Percentiles rank a stretch among this genome's conserved stretches.
Conservation (phyloP, 2,329 filamentous ascomycete genomes). For the Sarocladium brachiariae region DNA sequence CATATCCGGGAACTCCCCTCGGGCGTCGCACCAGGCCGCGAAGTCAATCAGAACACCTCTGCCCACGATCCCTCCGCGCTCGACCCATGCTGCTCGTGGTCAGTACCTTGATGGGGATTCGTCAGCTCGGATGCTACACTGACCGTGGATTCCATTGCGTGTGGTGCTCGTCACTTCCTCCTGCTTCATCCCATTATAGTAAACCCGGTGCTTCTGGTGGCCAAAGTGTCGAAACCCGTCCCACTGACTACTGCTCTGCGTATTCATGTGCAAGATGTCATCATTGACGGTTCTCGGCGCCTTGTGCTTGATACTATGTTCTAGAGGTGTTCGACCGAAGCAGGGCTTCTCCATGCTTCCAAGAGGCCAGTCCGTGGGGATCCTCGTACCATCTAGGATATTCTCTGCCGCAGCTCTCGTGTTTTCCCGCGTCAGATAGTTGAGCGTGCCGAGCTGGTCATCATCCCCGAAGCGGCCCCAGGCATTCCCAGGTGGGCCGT, state of each 20-base stretch:
- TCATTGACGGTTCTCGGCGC: slow-evolving; percentile 24
- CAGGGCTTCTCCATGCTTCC: slow-evolving; percentile 25
- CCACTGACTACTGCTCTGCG: slow-evolving; percentile 33
- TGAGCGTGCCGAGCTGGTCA: slow-evolving; percentile 48
- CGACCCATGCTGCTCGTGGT: slow-evolving; percentile 17
- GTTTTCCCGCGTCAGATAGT: slow-evolving; percentile 38
- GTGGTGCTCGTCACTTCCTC: slow-evolving; percentile 34
- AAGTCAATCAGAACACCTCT: slow-evolving; percentile 48
- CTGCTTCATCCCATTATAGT: slow-evolving; percentile 28
- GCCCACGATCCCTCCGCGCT: slow-evolving; percentile 39
- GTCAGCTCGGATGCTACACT: too few relatives aligned
- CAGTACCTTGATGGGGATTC: background rate
- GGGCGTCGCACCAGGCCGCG: slow-evolving; percentile 33
- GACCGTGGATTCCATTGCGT: slow-evolving; percentile 24
- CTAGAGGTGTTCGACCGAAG: slow-evolving; percentile 23
- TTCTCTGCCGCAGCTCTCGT: slow-evolving; percentile 23
- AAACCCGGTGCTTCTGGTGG: slow-evolving; percentile 29
- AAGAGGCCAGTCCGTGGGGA: slow-evolving; percentile 29
- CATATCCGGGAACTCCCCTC: slow-evolving; percentile 28
- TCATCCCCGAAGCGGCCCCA: slow-evolving; percentile 47
- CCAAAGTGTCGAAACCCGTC: slow-evolving; percentile 32
- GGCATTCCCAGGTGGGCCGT: slow-evolving; percentile 44
- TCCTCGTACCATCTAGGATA: slow-evolving; percentile 20
- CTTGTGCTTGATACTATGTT: slow-evolving; percentile 24
- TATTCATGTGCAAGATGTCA: slow-evolving; percentile 27